A percentile compares a stretch with the other conserved stretches of the same genome.
phyloP scores from a whole-genome alignment of 1,139 yeast species.

The Geotrichum fermentans region DNA sequence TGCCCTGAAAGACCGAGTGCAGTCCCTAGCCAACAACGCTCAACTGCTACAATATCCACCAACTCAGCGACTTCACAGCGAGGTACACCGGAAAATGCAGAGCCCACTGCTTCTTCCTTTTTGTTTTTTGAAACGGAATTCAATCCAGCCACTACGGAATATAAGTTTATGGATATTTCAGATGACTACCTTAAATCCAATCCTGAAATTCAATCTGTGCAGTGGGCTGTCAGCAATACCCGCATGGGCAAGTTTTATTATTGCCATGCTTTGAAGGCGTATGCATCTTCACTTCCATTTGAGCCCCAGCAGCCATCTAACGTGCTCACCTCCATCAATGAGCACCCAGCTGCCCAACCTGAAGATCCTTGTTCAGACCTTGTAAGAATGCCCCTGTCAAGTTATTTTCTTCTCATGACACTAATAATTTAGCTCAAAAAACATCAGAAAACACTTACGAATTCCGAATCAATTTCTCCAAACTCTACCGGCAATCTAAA shows the following conservation, averaged over 20 bases:
- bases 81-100: not conserved
- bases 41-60: not conserved
- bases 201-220: constrained; percentile 20
- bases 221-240: constrained; percentile 33
- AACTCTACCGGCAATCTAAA: not conserved
- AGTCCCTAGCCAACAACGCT: no score
- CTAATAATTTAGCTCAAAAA: constrained; percentile 14
- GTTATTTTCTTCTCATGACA: not conserved
- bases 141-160: constrained; percentile 17
- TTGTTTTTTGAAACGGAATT: constrained; percentile 9
- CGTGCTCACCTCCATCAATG: constrained; percentile 3
- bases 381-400: constrained; percentile 20
- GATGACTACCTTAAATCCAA: constrained; percentile 3
- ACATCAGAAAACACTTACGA: constrained; percentile 13
- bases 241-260: constrained; percentile 30
- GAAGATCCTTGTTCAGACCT: constrained; percentile 23
- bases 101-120: constrained; percentile 24
- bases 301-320: constrained; percentile 19
- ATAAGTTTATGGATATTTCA: constrained; percentile 23
- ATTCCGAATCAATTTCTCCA: not conserved
- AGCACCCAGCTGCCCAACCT: constrained; percentile 4
- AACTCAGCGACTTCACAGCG: not conserved
- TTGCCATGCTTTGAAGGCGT: constrained; percentile 28
- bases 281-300: constrained; percentile 30
- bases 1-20: no score